phyloP scores from a whole-genome alignment of 148 eudicot species.

The Rhododendron vialii region DNA sequence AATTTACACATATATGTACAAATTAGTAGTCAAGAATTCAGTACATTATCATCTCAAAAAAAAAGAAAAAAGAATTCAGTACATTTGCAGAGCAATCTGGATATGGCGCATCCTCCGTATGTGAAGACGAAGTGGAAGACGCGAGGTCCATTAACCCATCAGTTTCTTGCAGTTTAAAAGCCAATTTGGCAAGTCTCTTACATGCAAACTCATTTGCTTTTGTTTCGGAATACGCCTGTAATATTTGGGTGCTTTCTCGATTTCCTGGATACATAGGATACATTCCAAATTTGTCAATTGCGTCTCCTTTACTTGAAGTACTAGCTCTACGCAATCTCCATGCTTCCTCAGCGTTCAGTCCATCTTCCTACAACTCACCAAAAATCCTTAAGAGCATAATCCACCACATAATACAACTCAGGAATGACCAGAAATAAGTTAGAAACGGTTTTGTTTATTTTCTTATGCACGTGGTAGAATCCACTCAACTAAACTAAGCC shows the following conservation, averaged over 20 bases:
- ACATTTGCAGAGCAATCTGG: conserved; percentile 9
- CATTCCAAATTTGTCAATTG: conserved; percentile 12
- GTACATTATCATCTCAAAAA: too few relatives aligned
- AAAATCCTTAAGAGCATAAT: conserved; percentile 10
- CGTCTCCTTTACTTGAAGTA: conserved; percentile 7
- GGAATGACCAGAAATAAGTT: not conserved
- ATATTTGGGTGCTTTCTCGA: conserved; percentile 7
- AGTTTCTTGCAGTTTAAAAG: conserved; percentile 18
- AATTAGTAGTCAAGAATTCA: not conserved
- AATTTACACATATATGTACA: not conserved
- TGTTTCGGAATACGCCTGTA: conserved; percentile 4
- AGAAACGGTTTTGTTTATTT: not conserved
- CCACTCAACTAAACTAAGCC: not conserved
- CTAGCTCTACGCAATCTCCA: conserved; percentile 8
- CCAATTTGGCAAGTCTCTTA: conserved; percentile 22
- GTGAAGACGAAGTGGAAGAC: conserved; percentile 2
- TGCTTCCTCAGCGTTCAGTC: conserved; percentile 12
- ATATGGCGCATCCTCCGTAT: conserved; percentile 12
- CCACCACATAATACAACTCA: not conserved
- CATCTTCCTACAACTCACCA: conserved; percentile 21
- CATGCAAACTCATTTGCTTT: conserved; percentile 23
- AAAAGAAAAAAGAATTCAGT: conserved; percentile 5
- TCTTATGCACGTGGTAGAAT: not conserved
- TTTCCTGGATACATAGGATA: conserved; percentile 1
- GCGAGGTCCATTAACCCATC: conserved; percentile 15